Base-by-base conservation (phyloP, 805 yeast species). In the Wickerhamomyces canadensis region DNA sequence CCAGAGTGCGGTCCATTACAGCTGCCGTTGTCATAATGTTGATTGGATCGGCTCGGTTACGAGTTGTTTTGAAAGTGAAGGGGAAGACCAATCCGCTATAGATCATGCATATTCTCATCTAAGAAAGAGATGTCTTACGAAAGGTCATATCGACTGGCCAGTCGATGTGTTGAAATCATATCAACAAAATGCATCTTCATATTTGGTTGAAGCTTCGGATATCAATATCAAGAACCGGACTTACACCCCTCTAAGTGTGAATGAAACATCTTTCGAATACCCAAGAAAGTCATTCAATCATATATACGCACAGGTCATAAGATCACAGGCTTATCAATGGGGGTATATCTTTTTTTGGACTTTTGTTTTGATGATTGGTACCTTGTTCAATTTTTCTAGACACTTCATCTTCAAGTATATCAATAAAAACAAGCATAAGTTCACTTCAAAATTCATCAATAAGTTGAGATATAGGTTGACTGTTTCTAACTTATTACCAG, bases 41-140 rank as follows among this genome's bases (percentile, higher is more conserved):
- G 60, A 67, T 28, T 70, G 73, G 73, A 39, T 69, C 17, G 72
- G 72, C 2, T 59, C 72, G 0, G 59, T 69, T 1, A 57, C 74
- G 1, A 59, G 55, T 31, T 70, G 76, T 51, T 55, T 70, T n/a
- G 48, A 58, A 24, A 49, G 51, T 12, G 56, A 59, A 32, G 55
- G 68, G 2, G 49, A 53, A 27, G 51, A 50, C 27, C 49, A 58
- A 15, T 43, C 45, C 12, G 52, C 55, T 23, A 44, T 57, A 9
- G 47, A 59, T n/a, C 70, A 68, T 37, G 74, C 68, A 1, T 62
- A 62, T 29, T 48, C 47, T 31, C 72, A 70, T 48, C 36, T 69
- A 5, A 50, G 58, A 21, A 44, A 42, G 4, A 51, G 72, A 32
- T 68, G 73, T 47, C 23, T 49, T 13, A 45, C 34, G 13, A 67